phyloP scores from a whole-genome alignment of 2,329 filamentous ascomycete genomes.

The Diaporthe citrichinensis region DNA sequence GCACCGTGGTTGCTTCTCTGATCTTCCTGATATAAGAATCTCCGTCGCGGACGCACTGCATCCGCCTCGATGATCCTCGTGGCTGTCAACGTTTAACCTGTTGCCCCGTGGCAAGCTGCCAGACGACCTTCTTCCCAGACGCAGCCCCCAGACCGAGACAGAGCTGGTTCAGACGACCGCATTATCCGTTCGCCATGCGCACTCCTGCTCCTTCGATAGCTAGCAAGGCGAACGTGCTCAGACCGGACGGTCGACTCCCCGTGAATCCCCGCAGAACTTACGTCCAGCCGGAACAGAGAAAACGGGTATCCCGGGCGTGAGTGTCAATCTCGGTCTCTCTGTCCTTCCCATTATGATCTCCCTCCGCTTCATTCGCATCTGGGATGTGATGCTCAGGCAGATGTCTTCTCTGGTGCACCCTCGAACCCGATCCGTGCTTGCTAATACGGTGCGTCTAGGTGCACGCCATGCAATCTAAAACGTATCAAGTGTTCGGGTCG shows the following conservation, averaged over 20 bases:
- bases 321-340: slow-evolving; percentile 44
- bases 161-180: slow-evolving; percentile 12
- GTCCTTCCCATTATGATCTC: too few species aligned
- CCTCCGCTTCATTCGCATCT: neutral
- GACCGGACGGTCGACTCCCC: slow-evolving; percentile 55
- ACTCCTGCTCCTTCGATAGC: slow-evolving; percentile 26
- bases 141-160: slow-evolving; percentile 12
- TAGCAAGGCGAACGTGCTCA: neutral
- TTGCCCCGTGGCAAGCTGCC: slow-evolving; percentile 31
- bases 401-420: neutral
- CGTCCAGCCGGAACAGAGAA: slow-evolving; percentile 61
- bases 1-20: neutral
- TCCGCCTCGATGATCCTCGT: slow-evolving; percentile 20
- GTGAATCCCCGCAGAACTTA: slow-evolving; percentile 65
- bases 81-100: neutral
- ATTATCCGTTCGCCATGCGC: slow-evolving; percentile 25
- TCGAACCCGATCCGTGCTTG: slow-evolving; percentile 1
- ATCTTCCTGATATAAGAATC: slow-evolving; percentile 18
- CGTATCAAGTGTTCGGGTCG: slow-evolving; percentile 67
- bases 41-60: slow-evolving; percentile 3
- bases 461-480: slow-evolving; percentile 67
- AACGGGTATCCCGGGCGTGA: slow-evolving; percentile 65
- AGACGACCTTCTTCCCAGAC: slow-evolving; percentile 13
- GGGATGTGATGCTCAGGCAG: neutral
- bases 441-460: slow-evolving; percentile 51